phyloP scores from a whole-genome alignment of 2,329 filamentous ascomycete species.

The Fusarium tuaranense region DNA sequence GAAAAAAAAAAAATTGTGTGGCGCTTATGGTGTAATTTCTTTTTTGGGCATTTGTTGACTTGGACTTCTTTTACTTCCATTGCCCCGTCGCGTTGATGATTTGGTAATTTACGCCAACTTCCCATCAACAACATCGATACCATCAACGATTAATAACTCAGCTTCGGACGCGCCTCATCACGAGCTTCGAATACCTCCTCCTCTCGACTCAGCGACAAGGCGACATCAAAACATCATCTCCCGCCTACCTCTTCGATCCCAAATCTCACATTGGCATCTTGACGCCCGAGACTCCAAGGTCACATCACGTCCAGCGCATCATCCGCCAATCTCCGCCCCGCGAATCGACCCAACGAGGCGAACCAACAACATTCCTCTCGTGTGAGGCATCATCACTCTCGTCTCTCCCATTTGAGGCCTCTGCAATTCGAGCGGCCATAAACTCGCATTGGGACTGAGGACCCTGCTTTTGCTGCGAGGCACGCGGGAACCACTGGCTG shows the following conservation, averaged over 20 bases:
- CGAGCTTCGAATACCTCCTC: not conserved
- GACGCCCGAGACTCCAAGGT: constrained; percentile 20
- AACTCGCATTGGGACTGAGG: not conserved
- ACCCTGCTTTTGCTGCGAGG: constrained; percentile 16
- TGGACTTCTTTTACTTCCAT: constrained; percentile 1
- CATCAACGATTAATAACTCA: not conserved
- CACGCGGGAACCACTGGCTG: constrained; percentile 32
- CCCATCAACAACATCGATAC: not conserved
- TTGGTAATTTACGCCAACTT: not conserved
- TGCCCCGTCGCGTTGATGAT: not conserved
- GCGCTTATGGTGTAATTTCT: not conserved
- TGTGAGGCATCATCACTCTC: constrained; percentile 33
- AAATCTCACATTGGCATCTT: constrained; percentile 13
- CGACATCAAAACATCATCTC: constrained; percentile 9
- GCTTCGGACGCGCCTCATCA: not conserved
- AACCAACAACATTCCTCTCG: not conserved
- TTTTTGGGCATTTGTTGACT: constrained; percentile 5
- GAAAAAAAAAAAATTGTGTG: not conserved
- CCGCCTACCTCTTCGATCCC: not conserved
- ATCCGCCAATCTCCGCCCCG: constrained; percentile 22
- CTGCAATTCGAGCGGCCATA: not conserved
- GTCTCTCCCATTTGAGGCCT: constrained; percentile 8
- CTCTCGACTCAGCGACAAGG: not conserved
- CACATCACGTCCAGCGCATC: constrained; percentile 26
- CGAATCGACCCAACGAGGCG: constrained; percentile 9